phyloP scores from a whole-genome alignment of 2,329 filamentous ascomycete species.

The Tolypocladium tropicale region DNA sequence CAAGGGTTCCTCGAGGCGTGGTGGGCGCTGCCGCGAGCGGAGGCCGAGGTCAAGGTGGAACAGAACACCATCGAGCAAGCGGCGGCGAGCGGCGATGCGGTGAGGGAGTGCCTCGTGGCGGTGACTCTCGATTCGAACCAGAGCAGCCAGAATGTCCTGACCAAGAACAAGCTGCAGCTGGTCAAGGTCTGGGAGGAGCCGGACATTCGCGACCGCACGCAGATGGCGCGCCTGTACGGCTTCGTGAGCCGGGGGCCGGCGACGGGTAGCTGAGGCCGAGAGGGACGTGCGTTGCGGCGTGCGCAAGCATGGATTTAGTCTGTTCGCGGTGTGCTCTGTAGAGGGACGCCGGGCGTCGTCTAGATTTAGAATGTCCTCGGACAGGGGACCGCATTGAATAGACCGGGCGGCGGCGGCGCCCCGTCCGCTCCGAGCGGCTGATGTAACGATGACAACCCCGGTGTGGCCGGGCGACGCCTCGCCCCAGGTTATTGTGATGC shows the following conservation, averaged over 20 bases:
- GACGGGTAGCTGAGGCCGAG: neutral
- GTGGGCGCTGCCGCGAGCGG: constrained; percentile 37
- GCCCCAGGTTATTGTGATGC: too few relatives aligned
- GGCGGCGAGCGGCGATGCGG: constrained; percentile 13
- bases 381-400: neutral
- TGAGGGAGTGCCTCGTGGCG: constrained; percentile 31
- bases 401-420: neutral
- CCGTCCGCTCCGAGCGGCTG: neutral
- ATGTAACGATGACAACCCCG: neutral
- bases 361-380: neutral
- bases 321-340: too few relatives aligned
- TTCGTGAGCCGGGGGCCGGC: constrained; percentile 6
- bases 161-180: constrained; percentile 34
- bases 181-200: constrained; percentile 28
- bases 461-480: too few relatives aligned
- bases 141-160: constrained; percentile 44
- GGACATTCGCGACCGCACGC: constrained; percentile 10
- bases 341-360: too few relatives aligned
- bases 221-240: constrained; percentile 12
- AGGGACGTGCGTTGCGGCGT: too few relatives aligned
- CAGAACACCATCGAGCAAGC: constrained; percentile 21
- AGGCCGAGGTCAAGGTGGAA: constrained; percentile 33
- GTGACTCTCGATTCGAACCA: constrained; percentile 38
- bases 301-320: too few relatives aligned
- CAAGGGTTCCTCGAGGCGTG: constrained; percentile 33